Percentiles rank a stretch among this genome's conserved stretches.
phyloP scores from a whole-genome alignment of 805 yeast species.

The Kazachstania kunashirensis region DNA sequence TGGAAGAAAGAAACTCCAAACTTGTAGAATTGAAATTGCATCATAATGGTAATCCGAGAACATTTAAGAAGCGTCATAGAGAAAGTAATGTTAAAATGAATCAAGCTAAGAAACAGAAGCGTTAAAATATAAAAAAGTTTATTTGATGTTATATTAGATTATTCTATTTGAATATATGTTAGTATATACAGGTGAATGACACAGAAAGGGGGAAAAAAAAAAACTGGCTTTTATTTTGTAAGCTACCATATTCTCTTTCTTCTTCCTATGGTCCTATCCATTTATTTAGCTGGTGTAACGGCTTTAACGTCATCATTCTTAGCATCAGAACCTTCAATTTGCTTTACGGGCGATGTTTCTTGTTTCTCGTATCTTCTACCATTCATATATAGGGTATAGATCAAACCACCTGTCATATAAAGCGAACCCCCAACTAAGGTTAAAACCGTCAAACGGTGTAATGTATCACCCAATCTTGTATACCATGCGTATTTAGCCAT shows the following conservation, averaged over 20 bases:
- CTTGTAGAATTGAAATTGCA: slow-evolving; percentile 20
- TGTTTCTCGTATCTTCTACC: slow-evolving; percentile 43
- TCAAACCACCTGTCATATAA: slow-evolving; percentile 44
- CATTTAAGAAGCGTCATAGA: slow-evolving; percentile 14
- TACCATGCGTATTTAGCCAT: slow-evolving; percentile 65
- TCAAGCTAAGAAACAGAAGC: slow-evolving; percentile 7
- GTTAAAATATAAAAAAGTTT: background rate
- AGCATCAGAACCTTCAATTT: slow-evolving; percentile 1
- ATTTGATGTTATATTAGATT: background rate
- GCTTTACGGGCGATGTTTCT: slow-evolving; percentile 6
- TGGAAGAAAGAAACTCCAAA: slow-evolving; percentile 17
- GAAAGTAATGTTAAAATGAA: background rate
- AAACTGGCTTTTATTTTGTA: background rate
- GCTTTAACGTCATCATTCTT: background rate
- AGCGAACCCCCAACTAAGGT: slow-evolving; percentile 50
- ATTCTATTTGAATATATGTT: slow-evolving; percentile 3
- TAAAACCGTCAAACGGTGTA: slow-evolving; percentile 62
- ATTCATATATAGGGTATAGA: slow-evolving; percentile 42
- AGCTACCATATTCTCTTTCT: background rate
- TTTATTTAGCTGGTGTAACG: background rate
- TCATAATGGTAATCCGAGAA: slow-evolving; percentile 32
- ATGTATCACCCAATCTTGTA: slow-evolving; percentile 59
- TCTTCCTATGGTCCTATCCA: too few relatives aligned
- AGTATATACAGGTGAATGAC: slow-evolving; percentile 3
- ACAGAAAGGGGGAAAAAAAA: slow-evolving; percentile 1